Base-by-base conservation (phyloP, 352 stramenopile species). In the Phytopythium helicoides region DNA sequence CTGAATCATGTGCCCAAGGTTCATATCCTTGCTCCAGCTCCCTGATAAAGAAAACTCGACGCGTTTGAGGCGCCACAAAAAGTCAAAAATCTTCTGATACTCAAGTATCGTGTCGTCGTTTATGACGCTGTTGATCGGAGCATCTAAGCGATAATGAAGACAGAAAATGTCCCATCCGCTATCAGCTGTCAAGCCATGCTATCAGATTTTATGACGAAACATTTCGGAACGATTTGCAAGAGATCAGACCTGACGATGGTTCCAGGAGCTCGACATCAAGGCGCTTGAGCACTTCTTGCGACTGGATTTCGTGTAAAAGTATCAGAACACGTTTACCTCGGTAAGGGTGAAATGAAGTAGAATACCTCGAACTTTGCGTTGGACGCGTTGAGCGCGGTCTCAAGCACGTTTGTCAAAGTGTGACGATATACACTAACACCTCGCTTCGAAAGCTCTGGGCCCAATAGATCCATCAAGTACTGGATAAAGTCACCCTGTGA, bases 11-110 rank as follows among this genome's bases (percentile, higher is more conserved):
- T 99, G 93, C 15, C 94, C 88, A 19, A 98, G 73, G 54, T 96
- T 97, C 72, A 97, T 98, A 58, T 98, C 95, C 54, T 96, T 95
- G 62, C 89, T 89, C 97, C 97, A 99, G n/a, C 94, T 98, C 6
- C 80, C 84, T 54, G 96, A 97, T 11, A 99, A 66, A 47, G 93
- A 97, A 38, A 95, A 76, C 56, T 96, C 89, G 6, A 96, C 87
- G 25, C 89, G 85, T 63, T 97, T 97, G 52, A 97, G 65, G 23
- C 81, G 71, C 84, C 89, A 97, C 26, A 97, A 62, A 60, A 96
- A 96, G 36, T 85, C 77, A 60, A 97, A 97, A 15, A 97, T 95
- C 50, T 83, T 82, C 38, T 94, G 76, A 53, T 97, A 97, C 49
- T 94, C 71, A 15, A 79, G 64, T 77, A 96, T 96, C 9, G 86